These are phyloP conservation scores for Zygnema circumcarinatum DNA, from an alignment of 139 green algal species.

Conservation along the genomic window DNA sequence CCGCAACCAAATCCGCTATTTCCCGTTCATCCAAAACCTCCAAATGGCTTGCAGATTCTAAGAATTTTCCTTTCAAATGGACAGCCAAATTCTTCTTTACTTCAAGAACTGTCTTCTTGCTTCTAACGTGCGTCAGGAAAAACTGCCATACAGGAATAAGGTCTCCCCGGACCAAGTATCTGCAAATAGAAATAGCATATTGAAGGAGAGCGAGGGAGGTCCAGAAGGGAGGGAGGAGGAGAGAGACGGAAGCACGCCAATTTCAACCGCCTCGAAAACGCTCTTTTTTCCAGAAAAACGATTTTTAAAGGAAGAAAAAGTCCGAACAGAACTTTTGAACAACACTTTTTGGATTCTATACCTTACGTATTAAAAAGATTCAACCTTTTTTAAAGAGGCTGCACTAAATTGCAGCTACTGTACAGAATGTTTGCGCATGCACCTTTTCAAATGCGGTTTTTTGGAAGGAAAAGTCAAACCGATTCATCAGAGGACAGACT, in stretches of 20 bases:
- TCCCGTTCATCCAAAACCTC: not conserved
- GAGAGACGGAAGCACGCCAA: not conserved
- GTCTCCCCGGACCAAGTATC: conserved; percentile 27
- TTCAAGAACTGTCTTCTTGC: conserved; percentile 31
- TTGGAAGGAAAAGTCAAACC: no score
- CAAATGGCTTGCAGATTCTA: not conserved
- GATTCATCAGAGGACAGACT: no score
- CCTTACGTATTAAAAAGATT: no score
- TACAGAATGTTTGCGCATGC: no score
- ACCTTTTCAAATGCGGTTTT: no score
- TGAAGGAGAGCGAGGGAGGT: conserved; percentile 9
- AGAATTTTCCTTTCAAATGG: not conserved
- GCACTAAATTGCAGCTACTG: no score
- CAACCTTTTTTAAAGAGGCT: no score
- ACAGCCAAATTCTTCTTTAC: conserved; percentile 33
- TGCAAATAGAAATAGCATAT: not conserved
- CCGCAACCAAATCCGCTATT: not conserved
- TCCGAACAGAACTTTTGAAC: not conserved
- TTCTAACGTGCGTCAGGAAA: conserved; percentile 19
- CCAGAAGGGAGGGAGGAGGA: conserved; percentile 3
- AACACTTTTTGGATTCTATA: no score
- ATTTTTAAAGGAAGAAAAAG: not conserved
- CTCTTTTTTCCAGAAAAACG: not conserved
- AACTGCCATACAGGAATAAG: conserved; percentile 44
- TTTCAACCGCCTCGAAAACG: not conserved